Conservation (phyloP, 371 early-diverging fungal genomes). For the Phascolomyces articulosus region DNA sequence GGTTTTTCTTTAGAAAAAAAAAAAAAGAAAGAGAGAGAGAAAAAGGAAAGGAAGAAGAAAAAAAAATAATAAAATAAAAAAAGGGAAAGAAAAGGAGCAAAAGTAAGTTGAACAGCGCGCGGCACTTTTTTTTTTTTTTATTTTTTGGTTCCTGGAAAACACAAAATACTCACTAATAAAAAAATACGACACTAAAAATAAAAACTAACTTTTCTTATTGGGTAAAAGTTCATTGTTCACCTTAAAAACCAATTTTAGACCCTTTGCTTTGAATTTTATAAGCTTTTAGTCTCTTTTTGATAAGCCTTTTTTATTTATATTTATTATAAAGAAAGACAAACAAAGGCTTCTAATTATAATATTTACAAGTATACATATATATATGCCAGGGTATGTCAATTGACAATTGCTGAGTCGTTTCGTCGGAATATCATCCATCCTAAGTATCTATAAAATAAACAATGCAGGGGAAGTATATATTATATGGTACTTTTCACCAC, state of each 20-base stretch:
- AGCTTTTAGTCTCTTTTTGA: background rate
- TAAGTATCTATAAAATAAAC: no score
- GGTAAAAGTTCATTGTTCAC: background rate
- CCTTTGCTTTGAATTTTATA: background rate
- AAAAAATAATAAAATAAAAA: background rate
- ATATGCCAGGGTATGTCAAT: no score
- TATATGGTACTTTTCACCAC: no score
- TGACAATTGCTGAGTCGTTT: no score
- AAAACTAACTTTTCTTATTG: background rate
- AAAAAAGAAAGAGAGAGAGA: background rate
- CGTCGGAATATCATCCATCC: no score
- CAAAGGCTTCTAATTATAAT: no score
- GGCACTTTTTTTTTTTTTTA: background rate
- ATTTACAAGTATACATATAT: no score
- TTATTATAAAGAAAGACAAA: no score
- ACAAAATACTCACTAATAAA: background rate
- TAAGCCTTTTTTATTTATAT: background rate
- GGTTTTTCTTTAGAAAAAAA: no score
- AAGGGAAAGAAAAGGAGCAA: background rate
- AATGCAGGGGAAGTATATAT: no score
- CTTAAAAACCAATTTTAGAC: background rate
- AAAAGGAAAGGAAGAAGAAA: background rate
- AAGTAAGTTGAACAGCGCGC: background rate
- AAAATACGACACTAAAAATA: background rate
- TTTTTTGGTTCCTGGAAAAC: slow-evolving; percentile 1